These are phyloP conservation scores for Panicum virgatum DNA, from an alignment of 202 grass and related monocot species.

Conservation along the genomic window DNA sequence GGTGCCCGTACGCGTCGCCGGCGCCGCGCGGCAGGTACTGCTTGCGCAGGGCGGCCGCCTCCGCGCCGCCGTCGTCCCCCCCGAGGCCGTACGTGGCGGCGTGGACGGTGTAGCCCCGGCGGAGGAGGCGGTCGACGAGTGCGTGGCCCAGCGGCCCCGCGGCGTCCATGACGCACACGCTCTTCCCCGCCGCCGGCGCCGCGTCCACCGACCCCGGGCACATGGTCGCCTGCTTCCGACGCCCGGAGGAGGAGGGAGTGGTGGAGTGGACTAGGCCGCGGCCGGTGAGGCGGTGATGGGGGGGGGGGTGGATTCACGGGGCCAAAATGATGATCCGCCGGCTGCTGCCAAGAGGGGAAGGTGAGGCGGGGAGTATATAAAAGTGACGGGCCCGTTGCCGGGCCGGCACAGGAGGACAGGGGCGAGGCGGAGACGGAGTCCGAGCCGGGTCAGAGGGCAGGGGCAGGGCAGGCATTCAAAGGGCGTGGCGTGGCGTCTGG, in stretches of 20 bases:
- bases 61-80: fast-evolving
- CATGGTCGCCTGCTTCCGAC: constrained; percentile 20
- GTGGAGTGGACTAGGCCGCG: no score
- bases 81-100: constrained; percentile 48
- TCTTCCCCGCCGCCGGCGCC: constrained; percentile 43
- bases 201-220: constrained; percentile 38
- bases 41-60: constrained; percentile 2
- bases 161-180: constrained; percentile 92
- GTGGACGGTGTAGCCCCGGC: constrained; percentile 85
- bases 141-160: constrained; percentile 53
- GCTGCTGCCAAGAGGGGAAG: constrained; percentile 6
- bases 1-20: constrained; percentile 19
- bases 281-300: no score
- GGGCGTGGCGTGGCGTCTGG: background rate
- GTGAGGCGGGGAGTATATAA: constrained; percentile 7
- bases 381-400: no score
- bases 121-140: constrained; percentile 75
- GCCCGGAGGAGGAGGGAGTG: no score
- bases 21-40: constrained; percentile 19
- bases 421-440: background rate
- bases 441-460: background rate
- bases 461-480: background rate
- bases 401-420: background rate
- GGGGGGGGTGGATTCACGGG: background rate
- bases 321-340: background rate